Evolutionary conservation across 2,329 filamentous ascomycete species (phyloP).

Genomic region (Fonsecaea multimorphosa): DNA sequence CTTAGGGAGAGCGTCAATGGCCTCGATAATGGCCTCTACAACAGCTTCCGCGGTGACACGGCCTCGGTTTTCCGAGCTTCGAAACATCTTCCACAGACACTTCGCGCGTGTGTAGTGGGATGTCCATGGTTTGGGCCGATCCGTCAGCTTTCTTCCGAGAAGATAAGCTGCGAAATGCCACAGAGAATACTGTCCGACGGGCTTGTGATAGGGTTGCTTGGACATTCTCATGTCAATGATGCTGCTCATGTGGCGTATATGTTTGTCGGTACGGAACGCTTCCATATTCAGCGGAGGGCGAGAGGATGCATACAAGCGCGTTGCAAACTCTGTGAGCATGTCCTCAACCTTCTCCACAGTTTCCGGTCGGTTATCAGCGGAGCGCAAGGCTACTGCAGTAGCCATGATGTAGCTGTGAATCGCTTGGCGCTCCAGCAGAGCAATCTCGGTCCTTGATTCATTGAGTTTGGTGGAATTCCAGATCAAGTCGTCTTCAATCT

Average conservation of each 20-base stretch:
- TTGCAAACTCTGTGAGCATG: constrained; percentile 72
- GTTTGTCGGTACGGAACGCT: constrained; percentile 67
- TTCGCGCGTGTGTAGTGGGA: constrained; percentile 73
- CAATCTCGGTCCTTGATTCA: constrained; percentile 75
- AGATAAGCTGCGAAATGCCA: constrained; percentile 70
- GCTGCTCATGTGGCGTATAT: constrained; percentile 66
- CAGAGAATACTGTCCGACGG: constrained; percentile 63
- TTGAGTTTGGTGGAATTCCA: constrained; percentile 94
- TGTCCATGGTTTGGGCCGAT: constrained; percentile 68
- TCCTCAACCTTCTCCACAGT: constrained; percentile 65
- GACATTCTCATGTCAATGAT: constrained; percentile 60
- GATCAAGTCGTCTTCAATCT: constrained; percentile 82
- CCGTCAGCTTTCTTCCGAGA: constrained; percentile 64
- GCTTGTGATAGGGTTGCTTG: constrained; percentile 62
- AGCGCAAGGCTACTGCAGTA: constrained; percentile 64
- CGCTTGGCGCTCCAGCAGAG: constrained; percentile 76
- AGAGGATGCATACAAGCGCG: constrained; percentile 71
- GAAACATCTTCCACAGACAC: constrained; percentile 74
- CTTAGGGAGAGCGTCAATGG: constrained; percentile 67
- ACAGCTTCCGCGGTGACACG: constrained; percentile 54
- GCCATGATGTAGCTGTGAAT: constrained; percentile 83
- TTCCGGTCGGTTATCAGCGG: constrained; percentile 60
- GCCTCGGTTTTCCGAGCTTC: constrained; percentile 48
- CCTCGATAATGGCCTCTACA: constrained; percentile 62
- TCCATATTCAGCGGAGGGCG: constrained; percentile 72